Conservation (phyloP, 345 rosid genomes). For the Reutealis trisperma region DNA sequence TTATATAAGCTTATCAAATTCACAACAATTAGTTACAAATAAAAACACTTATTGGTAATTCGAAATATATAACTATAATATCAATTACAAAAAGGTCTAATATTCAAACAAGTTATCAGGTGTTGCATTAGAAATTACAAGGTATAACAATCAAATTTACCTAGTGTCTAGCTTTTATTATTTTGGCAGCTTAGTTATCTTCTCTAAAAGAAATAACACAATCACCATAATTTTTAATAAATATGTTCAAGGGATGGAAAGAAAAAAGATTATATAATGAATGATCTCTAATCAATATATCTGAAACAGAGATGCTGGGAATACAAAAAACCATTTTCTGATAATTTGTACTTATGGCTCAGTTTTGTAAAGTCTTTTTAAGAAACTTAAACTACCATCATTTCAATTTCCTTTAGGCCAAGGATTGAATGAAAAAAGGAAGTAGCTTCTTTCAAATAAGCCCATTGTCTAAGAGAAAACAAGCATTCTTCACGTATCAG, state of each 20-base stretch:
- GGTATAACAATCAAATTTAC: background rate
- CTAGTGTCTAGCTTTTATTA: background rate
- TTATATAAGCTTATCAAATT: slow-evolving; percentile 9
- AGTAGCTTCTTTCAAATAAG: background rate
- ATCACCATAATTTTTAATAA: background rate
- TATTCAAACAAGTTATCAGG: background rate
- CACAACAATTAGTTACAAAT: background rate
- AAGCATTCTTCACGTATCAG: background rate
- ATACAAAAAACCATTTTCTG: background rate
- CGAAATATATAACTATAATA: background rate
- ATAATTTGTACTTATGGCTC: background rate
- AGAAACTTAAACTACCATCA: background rate
- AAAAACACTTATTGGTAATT: background rate
- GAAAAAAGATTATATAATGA: background rate
- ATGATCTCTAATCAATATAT: background rate
- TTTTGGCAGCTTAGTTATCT: background rate
- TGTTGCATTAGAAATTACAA: background rate
- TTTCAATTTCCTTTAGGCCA: background rate
- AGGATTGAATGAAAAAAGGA: background rate
- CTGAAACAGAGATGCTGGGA: background rate
- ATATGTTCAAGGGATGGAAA: background rate
- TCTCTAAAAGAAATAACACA: background rate
- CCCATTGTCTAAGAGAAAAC: background rate
- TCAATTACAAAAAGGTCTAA: slow-evolving; percentile 6
- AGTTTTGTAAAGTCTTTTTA: background rate